Base-by-base conservation (phyloP, 2,329 filamentous ascomycete species). In the Fusarium ambrosium region DNA sequence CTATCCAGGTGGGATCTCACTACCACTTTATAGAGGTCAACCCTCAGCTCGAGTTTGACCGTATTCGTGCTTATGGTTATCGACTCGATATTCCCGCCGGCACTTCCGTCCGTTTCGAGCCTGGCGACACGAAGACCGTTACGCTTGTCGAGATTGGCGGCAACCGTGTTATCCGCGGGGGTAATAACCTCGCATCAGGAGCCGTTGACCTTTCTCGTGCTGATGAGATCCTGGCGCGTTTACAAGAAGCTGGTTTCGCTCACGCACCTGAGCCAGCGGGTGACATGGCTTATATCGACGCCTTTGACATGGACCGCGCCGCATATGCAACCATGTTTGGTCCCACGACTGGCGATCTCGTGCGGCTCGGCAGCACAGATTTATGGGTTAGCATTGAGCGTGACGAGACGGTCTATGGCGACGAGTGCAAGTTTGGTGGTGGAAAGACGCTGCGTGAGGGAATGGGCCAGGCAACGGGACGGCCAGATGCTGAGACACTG, bases 21-120 rank as follows among this genome's bases (percentile, higher is more conserved):
- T 98, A 98, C 82, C 96, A 98, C 84, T 97, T 98, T 82, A 91
- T 97, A 80, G 96, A 98, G 86, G 93, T 92, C n/a, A 98, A 98
- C 83, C 94, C 95, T 0, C 91, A 94, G 82, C 89, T 98, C 61
- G 90, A 94, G 71, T 98, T 98, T 82, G 96, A 98, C 84, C 94
- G 96, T 29, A 86, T 90, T 60, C 91, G 90, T 75, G 91, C 95
- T 1, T 97, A 97, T 79, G 96, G 96, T 7, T 97, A 91, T 84
- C 90, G 95, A 13, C 88, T 98, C 16, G 95, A 98, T 80, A 97
- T 98, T 68, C 88, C 96, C 2, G 95, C 96, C 0, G 96, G 96
- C 39, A 98, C 95, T 1, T 97, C 95, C 9, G 92, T 98, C 36
- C 92, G 96, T 51, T 98, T 98, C 80, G 96, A 98, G 85, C 95